phyloP scores from a whole-genome alignment of 1,139 yeast species.

The Pichia sp. region DNA sequence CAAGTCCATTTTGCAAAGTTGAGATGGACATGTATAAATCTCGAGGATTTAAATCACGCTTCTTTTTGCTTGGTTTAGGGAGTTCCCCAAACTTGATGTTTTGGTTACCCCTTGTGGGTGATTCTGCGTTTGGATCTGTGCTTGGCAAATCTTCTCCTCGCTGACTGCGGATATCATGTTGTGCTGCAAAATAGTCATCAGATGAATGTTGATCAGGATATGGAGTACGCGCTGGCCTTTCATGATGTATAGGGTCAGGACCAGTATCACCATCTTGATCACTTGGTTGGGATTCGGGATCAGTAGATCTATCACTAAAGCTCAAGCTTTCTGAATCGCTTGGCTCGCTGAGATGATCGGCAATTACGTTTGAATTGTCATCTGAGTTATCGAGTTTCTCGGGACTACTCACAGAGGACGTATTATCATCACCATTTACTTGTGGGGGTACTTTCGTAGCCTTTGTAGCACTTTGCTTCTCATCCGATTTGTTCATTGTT shows the following conservation, averaged over 20 bases:
- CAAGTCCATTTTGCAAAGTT: constrained; percentile 54
- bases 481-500: not conserved
- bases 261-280: too few relatives aligned
- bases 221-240: too few relatives aligned
- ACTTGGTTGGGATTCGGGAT: too few relatives aligned
- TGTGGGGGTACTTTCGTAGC: not conserved
- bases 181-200: too few relatives aligned
- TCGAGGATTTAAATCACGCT: constrained; percentile 61
- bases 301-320: too few relatives aligned
- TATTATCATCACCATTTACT: not conserved
- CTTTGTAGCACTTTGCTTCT: not conserved
- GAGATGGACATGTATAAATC: constrained; percentile 82
- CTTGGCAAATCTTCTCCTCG: too few relatives aligned
- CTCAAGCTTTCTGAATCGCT: too few relatives aligned
- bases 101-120: constrained; percentile 1
- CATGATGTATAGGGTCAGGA: too few relatives aligned
- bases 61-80: constrained; percentile 37
- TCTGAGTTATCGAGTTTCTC: not conserved
- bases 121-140: too few relatives aligned
- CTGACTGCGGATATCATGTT: too few relatives aligned
- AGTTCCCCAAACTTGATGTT: constrained; percentile 35
- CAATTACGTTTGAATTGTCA: constrained; percentile 18
- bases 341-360: constrained; percentile 2
- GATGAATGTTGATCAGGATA: too few relatives aligned
- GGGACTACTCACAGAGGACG: too few relatives aligned